phyloP scores from a whole-genome alignment of 1,284 basidiomycete genomes.

The Exobasidium cylindrosporum region DNA sequence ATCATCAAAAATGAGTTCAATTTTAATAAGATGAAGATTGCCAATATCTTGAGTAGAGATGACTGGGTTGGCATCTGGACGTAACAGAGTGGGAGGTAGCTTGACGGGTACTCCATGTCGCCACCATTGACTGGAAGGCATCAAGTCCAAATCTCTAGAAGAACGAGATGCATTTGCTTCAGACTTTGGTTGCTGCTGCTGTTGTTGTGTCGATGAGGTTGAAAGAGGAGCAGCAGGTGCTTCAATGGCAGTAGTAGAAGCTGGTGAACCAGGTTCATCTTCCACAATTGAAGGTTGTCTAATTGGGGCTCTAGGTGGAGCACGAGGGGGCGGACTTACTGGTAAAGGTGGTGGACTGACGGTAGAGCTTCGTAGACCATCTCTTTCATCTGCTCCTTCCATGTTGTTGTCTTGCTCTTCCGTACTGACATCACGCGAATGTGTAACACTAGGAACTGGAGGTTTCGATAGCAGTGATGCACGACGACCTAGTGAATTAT shows the following conservation, averaged over 20 bases:
- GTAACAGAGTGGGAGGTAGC: conserved; percentile 36
- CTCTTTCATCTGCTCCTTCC: conserved; percentile 35
- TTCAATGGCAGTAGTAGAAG: conserved; percentile 25
- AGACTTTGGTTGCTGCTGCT: no score
- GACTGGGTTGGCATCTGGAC: conserved; percentile 27
- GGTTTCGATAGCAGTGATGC: conserved; percentile 25
- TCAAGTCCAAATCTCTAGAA: conserved; percentile 40
- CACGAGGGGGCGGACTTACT: conserved; percentile 60
- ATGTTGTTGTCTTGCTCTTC: conserved; percentile 21
- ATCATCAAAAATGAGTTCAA: conserved; percentile 42
- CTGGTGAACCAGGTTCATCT: conserved; percentile 69
- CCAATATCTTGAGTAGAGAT: conserved; percentile 1
- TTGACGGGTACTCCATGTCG: conserved; percentile 35
- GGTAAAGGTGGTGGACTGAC: conserved; percentile 30
- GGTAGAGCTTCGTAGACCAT: conserved; percentile 66
- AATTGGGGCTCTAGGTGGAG: conserved; percentile 77
- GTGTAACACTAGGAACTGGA: conserved; percentile 22
- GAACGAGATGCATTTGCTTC: conserved; percentile 16
- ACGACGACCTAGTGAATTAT: conserved; percentile 22
- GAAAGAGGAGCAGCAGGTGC: neutral
- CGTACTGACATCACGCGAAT: conserved; percentile 24
- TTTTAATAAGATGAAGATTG: neutral
- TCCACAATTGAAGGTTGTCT: conserved; percentile 66
- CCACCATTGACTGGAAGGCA: conserved; percentile 43
- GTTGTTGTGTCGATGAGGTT: conserved; percentile 9